Evolutionary conservation across 2,329 filamentous ascomycete species (phyloP), one percentile per base, ranked within the genome.

Genomic region (Clarireedia homoeocarpa): DNA sequence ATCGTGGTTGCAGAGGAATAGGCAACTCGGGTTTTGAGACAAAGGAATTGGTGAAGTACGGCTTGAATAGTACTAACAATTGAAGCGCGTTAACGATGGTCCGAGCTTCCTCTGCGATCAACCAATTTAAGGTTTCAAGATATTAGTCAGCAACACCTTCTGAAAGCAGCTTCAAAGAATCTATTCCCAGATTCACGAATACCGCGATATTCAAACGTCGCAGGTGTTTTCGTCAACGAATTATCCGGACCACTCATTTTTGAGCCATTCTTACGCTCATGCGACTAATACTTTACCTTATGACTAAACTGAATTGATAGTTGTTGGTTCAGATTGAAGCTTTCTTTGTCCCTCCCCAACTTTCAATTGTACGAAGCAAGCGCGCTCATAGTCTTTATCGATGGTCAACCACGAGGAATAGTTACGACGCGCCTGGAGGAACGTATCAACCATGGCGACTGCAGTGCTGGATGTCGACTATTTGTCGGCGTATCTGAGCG

Each of bases 401-500:
- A 58, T 58, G 56, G 17, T 58, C 48, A 20, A 44, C 45, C 47
- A 42, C 42, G 23, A 48, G 48, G 53, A 30, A 52, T 38, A 52
- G 17, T 51, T 26, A 30, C 34, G 24, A 47, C 51, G 15, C 6
- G 52, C 51, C 36, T 38, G 55, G 45, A 57, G 51, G 48, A 52
- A 40, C 9, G 38, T 49, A 24, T 45, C 58, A 67, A 74, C 64
- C 63, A 86, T 86, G 83, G 82, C 79, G 72, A 76, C 75, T 66
- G 76, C 76, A 61, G 75, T 72, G 62, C 73, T 91, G 67, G 88
- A 92, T 74, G 75, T 85, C 63, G 81, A 80, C 72, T 90, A 88
- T 73, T 74, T 92, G 65, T 84, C 87, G 70, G 79, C 82, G 70
- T 85, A 89, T 67, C 81, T 88, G 66, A 80, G 81, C 67, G 74